A percentile compares a stretch with the other conserved stretches of the same genome.
Conservation (phyloP, 352 stramenopile species). For the Globisporangium iwayamae region DNA sequence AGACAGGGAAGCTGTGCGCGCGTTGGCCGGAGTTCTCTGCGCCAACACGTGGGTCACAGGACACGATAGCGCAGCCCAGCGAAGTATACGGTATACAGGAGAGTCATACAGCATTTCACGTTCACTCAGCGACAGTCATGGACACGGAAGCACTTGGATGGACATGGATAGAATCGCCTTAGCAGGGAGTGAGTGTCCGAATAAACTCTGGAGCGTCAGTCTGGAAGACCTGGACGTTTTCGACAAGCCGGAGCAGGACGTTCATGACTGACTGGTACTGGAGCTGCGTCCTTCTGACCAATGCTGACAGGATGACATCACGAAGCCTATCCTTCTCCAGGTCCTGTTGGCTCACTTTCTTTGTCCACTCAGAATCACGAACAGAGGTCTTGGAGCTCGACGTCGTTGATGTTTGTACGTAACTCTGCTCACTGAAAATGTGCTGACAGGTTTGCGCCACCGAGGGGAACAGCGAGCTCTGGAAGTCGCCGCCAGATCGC, state of each 20-base stretch:
- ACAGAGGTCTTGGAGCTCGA: not conserved
- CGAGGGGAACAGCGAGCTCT: not conserved
- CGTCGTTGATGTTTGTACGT: not conserved
- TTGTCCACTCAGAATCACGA: not conserved
- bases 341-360: not conserved
- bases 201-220: no score
- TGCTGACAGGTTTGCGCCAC: slow-evolving; percentile 9
- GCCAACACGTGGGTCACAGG: no score
- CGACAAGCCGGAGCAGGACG: not conserved
- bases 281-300: not conserved
- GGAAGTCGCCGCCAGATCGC: not conserved
- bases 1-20: no score
- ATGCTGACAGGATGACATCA: not conserved
- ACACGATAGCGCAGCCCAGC: no score
- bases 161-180: no score
- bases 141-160: no score
- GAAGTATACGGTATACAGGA: no score
- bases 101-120: no score
- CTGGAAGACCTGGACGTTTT: not conserved
- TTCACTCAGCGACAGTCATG: no score
- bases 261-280: slow-evolving; percentile 4
- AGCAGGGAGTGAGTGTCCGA: no score
- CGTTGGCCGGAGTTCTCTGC: no score
- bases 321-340: not conserved
- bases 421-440: slow-evolving; percentile 9